Conservation (phyloP, 1,284 basidiomycete genomes). For the Heterobasidion irregulare region DNA sequence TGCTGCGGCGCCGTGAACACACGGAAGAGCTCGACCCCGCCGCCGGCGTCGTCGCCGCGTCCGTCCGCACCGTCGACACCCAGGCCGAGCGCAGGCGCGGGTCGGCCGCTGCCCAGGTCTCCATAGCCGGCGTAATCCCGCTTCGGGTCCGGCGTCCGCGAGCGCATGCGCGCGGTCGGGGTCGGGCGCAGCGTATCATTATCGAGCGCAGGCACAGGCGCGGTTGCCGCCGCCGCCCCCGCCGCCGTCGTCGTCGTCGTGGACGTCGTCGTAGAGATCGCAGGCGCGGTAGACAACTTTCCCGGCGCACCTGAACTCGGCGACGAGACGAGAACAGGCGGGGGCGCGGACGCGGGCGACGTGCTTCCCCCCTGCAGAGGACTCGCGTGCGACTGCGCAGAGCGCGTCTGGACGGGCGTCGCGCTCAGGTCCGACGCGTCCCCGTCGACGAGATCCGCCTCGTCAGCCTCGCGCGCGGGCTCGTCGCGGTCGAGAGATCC, state of each 20-base stretch:
- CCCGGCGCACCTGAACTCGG: neutral
- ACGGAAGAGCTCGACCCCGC: neutral
- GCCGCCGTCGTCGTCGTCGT: no score
- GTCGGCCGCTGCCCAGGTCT: neutral
- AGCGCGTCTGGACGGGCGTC: neutral
- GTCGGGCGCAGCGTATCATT: neutral
- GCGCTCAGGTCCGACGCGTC: neutral
- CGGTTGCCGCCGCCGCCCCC: no score
- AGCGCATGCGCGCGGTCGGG: slow-evolving; percentile 14
- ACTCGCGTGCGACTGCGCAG: slow-evolving; percentile 3
- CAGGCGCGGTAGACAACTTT: neutral
- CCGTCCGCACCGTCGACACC: neutral
- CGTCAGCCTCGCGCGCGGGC: no score
- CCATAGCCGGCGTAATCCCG: neutral
- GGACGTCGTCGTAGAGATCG: neutral
- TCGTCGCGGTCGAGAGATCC: no score
- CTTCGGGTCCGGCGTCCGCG: slow-evolving; percentile 26
- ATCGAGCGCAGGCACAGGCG: neutral
- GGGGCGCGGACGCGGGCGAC: no score
- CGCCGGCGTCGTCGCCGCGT: neutral
- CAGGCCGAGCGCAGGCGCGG: neutral
- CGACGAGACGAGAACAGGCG: no score
- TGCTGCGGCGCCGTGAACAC: neutral
- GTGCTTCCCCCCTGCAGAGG: neutral
- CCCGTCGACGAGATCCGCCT: no score